Evolutionary conservation across 345 rosid species (phyloP), one percentile per base, ranked within the genome.

Genomic region (Gossypium arboreum): DNA sequence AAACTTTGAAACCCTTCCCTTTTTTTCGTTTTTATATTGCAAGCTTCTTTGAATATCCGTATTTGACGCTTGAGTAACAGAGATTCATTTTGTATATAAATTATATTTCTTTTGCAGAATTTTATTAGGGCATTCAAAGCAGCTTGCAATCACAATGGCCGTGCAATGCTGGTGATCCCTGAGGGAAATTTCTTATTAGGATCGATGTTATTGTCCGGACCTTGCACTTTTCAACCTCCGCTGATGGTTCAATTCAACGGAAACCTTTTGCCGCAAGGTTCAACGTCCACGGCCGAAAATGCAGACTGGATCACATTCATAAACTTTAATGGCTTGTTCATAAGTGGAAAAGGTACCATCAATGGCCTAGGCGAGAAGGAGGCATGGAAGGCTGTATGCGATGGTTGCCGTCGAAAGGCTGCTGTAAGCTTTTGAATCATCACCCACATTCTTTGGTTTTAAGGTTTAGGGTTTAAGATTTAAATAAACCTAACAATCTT

Each of bases 321-420:
- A 18, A 10, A 34, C 11, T 11, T 86, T 2, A 20, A 81, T 22
- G 92, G 89, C 44, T 67, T 87, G 51, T 48, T 79, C 12, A 41
- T 90, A 24, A 75, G 81, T 5, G 94, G 94, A 0, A 62, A 71
- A 1, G 92, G 94, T 48, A 78, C 76, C 12, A 29, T 88, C 17
- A 86, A 90, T 62, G 94, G 92, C 69, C 87, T 81, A 66, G 94
- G 92, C 54, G 12, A 73, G 0, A 18, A 72, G 4, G 75, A 69
- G 4, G 77, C 73, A 20, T 90, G 94, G 94, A 63, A 83, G 24
- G 73, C 73, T 17, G 3, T 52, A 20, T 75, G 82, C 7, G 73
- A 44, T 17, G 10, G 56, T 41, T 73, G 81, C 68, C 18, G 12
- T 1, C 75, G 80, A 27, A 13, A 78, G 74, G 82, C 87, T 2